Evolutionary conservation across 140 eudicot species (phyloP), one percentile per base, ranked within the genome.

Genomic region (Anethum foeniculum): DNA sequence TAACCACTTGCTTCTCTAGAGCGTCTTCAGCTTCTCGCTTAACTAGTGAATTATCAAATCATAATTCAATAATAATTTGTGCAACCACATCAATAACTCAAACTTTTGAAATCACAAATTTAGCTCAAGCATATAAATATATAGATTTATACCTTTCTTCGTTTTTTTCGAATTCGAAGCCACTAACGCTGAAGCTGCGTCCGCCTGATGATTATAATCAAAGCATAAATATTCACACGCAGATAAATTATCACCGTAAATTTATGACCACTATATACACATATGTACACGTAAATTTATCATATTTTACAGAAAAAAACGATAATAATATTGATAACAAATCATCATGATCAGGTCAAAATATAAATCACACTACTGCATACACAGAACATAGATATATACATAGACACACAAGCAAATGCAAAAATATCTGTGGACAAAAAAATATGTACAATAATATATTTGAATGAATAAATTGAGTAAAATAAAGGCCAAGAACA

Each of bases 11-110:
- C 64, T 80, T 84, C 78, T 79, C 83, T 5, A 74, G 36, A 7
- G 6, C 77, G 38, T 28, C 77, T 47, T 79, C 86, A 8, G 83
- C 86, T 56, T 34, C 81, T 75, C 86, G 75, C 81, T 84, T 84
- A 47, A 81, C 86, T 84, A 47, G 4, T 34, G 32, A 52, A 23
- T 38, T 3, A 39, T 5, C 28, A 19, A 0, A 8, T 9, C 14
- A 18, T 36, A 39, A 71, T 36, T 36, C 28, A 71, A 71, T 44
- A 38, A n/a, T 16, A 71, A 71, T 1, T 30, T 14, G 19, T 1
- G 41, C 41, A 65, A 14, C 10, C 15, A 69, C 41, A 69, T 3
- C 19, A 25, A 69, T 30, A 32, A 34, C 11, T 69, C 14, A 49
- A 77, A 51, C 19, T 30, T 1, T 15, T 25, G 4, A 36, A 36